A percentile compares a stretch with the other conserved stretches of the same genome.
These are phyloP conservation scores for Termitomyces sp. DNA, from an alignment of 768 basidiomycete species.

Conservation along the genomic window DNA sequence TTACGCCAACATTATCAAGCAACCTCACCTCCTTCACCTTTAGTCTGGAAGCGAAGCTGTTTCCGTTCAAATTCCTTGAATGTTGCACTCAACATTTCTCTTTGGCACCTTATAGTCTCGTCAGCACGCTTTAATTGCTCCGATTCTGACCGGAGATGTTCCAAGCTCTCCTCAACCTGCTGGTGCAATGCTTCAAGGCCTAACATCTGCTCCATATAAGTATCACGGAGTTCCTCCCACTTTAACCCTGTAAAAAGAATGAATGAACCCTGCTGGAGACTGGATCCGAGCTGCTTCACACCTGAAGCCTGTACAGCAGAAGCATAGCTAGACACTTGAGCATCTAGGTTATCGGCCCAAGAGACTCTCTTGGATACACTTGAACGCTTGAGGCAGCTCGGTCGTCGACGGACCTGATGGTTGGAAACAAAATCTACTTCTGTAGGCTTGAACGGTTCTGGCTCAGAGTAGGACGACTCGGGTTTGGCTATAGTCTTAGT, in stretches of 20 bases:
- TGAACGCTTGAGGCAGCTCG: conserved; percentile 62
- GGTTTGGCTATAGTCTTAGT: not conserved
- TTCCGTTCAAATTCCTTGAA: conserved; percentile 39
- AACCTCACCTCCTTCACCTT: conserved; percentile 27
- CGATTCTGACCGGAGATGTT: conserved; percentile 36
- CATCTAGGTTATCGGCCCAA: conserved; percentile 66
- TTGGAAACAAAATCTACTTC: conserved; percentile 8
- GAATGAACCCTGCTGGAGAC: not conserved
- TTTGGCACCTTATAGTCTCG: conserved; percentile 34
- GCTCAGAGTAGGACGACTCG: not conserved
- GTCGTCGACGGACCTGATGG: conserved; percentile 35
- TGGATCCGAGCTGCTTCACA: not conserved
- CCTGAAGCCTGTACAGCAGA: conserved; percentile 33
- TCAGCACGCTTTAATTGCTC: conserved; percentile 38
- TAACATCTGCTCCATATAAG: conserved; percentile 57
- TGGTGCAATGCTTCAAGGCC: conserved; percentile 52
- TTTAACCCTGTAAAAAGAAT: conserved; percentile 39
- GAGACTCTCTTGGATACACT: conserved; percentile 61
- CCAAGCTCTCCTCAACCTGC: conserved; percentile 42
- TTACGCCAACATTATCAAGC: not conserved
- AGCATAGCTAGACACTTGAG: conserved; percentile 46
- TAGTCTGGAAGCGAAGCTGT: conserved; percentile 33
- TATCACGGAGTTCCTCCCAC: conserved; percentile 51
- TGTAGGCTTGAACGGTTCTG: not conserved
- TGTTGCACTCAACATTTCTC: conserved; percentile 29